Evolutionary conservation across 2,329 filamentous ascomycete species (phyloP).

Genomic region (Hypoxylon sp.): DNA sequence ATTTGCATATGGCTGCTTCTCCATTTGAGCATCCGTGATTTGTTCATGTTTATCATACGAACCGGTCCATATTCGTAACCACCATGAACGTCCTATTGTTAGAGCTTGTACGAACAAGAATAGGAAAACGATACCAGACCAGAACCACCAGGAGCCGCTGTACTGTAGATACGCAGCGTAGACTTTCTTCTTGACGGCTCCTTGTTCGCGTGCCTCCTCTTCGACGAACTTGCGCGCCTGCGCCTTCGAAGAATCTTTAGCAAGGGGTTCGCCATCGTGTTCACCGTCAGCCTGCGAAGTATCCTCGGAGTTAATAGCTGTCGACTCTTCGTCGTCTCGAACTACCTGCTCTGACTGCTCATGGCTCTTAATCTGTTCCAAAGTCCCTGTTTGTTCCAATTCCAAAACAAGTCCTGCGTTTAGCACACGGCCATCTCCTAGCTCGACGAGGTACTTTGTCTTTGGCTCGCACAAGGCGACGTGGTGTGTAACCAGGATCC

Average conservation of each 20-base stretch:
- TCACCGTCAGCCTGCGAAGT: slow-evolving; percentile 61
- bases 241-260: slow-evolving; percentile 66
- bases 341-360: slow-evolving; percentile 64
- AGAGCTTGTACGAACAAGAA: slow-evolving; percentile 71
- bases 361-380: slow-evolving; percentile 71
- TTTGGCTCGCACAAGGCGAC: slow-evolving; percentile 78
- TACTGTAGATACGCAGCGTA: slow-evolving; percentile 77
- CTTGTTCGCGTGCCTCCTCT: slow-evolving; percentile 80
- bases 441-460: slow-evolving; percentile 81
- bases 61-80: slow-evolving; percentile 75
- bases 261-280: slow-evolving; percentile 59
- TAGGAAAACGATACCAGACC: slow-evolving; percentile 67
- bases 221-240: slow-evolving; percentile 79
- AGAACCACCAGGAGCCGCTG: slow-evolving; percentile 75
- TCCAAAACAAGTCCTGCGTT: slow-evolving; percentile 76
- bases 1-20: slow-evolving; percentile 60
- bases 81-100: slow-evolving; percentile 73
- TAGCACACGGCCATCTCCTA: slow-evolving; percentile 77
- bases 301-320: slow-evolving; percentile 70
- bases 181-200: slow-evolving; percentile 76
- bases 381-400: slow-evolving; percentile 69
- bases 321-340: slow-evolving; percentile 65
- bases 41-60: slow-evolving; percentile 56
- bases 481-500: slow-evolving; percentile 86
- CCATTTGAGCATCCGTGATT: slow-evolving; percentile 40